phyloP scores from a whole-genome alignment of 2,329 filamentous ascomycete genomes.

The Verticillium albo-atrum region DNA sequence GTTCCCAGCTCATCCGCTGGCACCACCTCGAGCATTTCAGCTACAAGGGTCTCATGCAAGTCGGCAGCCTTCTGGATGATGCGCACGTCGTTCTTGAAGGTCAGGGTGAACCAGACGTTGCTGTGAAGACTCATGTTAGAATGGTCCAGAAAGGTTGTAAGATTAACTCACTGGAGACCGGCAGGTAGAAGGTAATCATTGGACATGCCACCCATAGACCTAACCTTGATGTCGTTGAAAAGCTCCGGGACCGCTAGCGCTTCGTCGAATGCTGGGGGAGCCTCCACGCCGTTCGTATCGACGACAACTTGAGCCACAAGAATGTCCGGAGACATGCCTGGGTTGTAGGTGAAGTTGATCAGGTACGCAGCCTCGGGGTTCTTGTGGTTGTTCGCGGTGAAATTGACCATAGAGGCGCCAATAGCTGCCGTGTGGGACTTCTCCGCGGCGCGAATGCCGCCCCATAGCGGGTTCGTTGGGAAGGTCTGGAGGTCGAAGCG shows the following conservation, averaged over 20 bases:
- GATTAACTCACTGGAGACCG: background rate
- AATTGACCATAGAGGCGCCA: constrained; percentile 8
- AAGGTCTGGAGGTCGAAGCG: constrained; percentile 24
- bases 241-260: constrained; percentile 3
- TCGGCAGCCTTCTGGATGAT: constrained; percentile 8
- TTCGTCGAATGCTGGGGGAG: background rate
- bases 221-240: constrained; percentile 2
- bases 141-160: background rate
- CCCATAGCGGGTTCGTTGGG: constrained; percentile 13
- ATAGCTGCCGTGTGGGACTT: constrained; percentile 9
- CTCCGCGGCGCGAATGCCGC: constrained; percentile 12
- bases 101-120: constrained; percentile 1
- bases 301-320: constrained; percentile 13
- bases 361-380: constrained; percentile 13
- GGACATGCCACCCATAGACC: constrained; percentile 5
- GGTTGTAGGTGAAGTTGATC: constrained; percentile 15
- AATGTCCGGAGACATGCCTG: constrained; percentile 8
- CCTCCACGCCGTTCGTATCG: constrained; percentile 2
- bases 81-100: constrained; percentile 12
- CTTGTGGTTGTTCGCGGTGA: constrained; percentile 14
- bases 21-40: background rate
- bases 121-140: background rate
- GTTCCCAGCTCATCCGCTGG: constrained; percentile 8
- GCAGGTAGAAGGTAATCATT: constrained; percentile 6
- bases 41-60: constrained; percentile 8